A percentile compares a stretch with the other conserved stretches of the same genome.
These are phyloP conservation scores for Pseudoneurospora amorphoporcata DNA, from an alignment of 495 filamentous ascomycete species.

Conservation along the genomic window DNA sequence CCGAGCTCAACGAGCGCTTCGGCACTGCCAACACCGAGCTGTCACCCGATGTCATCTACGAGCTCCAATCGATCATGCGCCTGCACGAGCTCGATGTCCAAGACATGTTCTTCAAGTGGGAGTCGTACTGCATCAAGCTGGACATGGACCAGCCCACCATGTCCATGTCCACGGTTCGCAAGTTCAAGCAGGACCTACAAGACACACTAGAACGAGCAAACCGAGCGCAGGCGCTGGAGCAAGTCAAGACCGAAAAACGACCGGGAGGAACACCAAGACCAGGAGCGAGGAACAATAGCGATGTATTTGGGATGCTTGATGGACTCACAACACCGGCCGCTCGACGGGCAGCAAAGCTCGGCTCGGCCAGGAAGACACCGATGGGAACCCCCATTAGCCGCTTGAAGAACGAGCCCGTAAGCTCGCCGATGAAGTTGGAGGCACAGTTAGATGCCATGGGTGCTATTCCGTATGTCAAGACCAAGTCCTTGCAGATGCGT, in stretches of 20 bases:
- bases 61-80: constrained; percentile 75
- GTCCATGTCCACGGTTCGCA: constrained; percentile 53
- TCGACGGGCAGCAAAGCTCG: constrained; percentile 36
- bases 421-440: constrained; percentile 37
- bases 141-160: constrained; percentile 58
- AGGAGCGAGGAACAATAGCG: constrained; percentile 38
- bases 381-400: constrained; percentile 35
- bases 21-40: constrained; percentile 40
- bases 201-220: constrained; percentile 65
- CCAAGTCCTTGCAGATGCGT: background rate
- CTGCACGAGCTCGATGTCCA: constrained; percentile 65
- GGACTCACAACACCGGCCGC: constrained; percentile 58
- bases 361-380: constrained; percentile 50
- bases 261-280: constrained; percentile 54
- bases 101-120: constrained; percentile 96
- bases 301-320: constrained; percentile 86
- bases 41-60: constrained; percentile 60
- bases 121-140: constrained; percentile 93
- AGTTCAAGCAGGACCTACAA: constrained; percentile 79
- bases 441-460: constrained; percentile 31
- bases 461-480: constrained; percentile 24
- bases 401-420: constrained; percentile 30
- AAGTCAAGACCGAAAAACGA: constrained; percentile 51
- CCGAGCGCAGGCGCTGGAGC: constrained; percentile 33
- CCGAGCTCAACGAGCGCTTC: constrained; percentile 64